These are phyloP conservation scores for Fusarium sp. DNA, from an alignment of 2,329 filamentous ascomycete genomes.

Conservation along the genomic window DNA sequence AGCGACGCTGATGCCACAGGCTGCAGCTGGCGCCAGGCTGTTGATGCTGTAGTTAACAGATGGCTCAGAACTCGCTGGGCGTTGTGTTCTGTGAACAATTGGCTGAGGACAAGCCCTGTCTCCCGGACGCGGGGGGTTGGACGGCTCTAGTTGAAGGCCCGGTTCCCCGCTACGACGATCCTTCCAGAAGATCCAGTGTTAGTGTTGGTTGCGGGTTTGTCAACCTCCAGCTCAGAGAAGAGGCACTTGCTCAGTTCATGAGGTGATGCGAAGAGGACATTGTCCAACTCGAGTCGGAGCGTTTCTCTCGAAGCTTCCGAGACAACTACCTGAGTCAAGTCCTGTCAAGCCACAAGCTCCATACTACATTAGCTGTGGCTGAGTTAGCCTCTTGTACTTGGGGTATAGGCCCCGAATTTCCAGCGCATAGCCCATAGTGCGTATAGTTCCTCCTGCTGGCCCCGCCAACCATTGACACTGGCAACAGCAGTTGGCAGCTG, in stretches of 20 bases:
- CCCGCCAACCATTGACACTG: constrained; percentile 29
- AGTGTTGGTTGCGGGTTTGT: too few relatives aligned
- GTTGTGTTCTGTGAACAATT: not conserved
- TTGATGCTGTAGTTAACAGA: constrained; percentile 14
- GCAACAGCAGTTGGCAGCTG: constrained; percentile 16
- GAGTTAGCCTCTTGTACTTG: too few relatives aligned
- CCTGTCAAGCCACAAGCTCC: not conserved
- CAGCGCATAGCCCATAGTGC: too few relatives aligned
- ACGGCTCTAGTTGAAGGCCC: not conserved
- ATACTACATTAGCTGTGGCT: not conserved
- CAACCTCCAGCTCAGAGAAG: too few relatives aligned
- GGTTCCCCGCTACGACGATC: constrained; percentile 4
- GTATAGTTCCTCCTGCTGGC: not conserved
- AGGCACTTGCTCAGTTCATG: not conserved
- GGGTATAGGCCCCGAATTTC: too few relatives aligned
- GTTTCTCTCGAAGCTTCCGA: constrained; percentile 2
- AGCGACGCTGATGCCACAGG: constrained; percentile 12
- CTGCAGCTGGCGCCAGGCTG: constrained; percentile 4
- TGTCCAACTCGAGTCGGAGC: not conserved
- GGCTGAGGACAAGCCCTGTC: not conserved
- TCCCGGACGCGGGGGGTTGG: not conserved
- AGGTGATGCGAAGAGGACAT: not conserved
- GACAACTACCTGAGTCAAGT: not conserved
- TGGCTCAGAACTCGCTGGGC: not conserved
- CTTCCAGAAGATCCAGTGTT: too few relatives aligned